These are phyloP conservation scores for Rhynchospora pubera DNA, from an alignment of 176 grass and related monocot species.

Conservation along the genomic window DNA sequence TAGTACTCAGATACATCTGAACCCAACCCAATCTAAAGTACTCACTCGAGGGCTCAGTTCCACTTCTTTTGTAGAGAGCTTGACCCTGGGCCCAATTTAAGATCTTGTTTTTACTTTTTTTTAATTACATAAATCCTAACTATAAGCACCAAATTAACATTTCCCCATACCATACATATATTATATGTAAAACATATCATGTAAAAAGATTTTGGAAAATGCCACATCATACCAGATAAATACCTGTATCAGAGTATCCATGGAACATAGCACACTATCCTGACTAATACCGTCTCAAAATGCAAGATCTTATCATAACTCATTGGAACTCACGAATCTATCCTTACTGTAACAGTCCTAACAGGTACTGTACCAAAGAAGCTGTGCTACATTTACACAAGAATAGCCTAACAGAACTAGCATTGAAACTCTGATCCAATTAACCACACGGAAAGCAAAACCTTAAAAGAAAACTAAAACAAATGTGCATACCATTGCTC, in stretches of 20 bases:
- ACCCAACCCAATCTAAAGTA: background rate
- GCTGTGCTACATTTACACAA: background rate
- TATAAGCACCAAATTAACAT: too few relatives aligned
- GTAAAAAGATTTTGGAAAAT: background rate
- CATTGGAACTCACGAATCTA: background rate
- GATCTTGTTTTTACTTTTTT: background rate
- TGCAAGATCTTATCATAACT: background rate
- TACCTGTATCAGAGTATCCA: background rate
- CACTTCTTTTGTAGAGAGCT: background rate
- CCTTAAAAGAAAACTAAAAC: background rate
- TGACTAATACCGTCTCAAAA: background rate
- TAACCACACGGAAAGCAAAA: background rate
- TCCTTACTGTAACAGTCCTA: background rate
- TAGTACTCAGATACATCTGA: background rate
- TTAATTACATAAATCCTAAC: too few relatives aligned
- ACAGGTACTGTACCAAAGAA: background rate
- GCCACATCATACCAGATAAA: background rate
- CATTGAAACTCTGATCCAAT: constrained; percentile 8
- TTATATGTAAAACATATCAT: background rate
- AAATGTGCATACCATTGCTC: constrained; percentile 30
- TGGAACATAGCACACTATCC: background rate
- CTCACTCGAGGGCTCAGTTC: background rate
- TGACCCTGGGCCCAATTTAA: background rate
- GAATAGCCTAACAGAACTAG: background rate
- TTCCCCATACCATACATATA: too few relatives aligned